Conservation (phyloP, 345 rosid species). For the Eucalyptus pauciflora region DNA sequence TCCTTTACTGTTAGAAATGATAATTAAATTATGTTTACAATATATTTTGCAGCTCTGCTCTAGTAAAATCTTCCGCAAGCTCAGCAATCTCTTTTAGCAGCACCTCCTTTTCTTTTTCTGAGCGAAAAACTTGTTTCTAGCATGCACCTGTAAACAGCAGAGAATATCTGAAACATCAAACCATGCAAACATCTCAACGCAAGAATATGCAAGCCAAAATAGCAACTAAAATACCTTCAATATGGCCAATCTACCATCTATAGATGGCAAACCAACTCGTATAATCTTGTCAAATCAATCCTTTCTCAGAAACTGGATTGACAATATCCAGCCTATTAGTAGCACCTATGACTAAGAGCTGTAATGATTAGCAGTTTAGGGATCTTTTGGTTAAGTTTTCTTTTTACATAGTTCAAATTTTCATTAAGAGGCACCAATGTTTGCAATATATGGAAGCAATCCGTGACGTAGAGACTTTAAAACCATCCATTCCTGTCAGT, state of each 20-base stretch:
- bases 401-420: background rate
- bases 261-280: conserved; percentile 90
- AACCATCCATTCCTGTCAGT: conserved; percentile 93
- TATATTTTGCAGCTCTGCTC: conserved; percentile 96
- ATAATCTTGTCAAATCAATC: conserved; percentile 94
- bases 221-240: conserved; percentile 38
- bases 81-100: conserved; percentile 73
- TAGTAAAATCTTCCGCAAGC: conserved; percentile 79
- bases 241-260: conserved; percentile 91
- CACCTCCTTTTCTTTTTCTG: conserved; percentile 68
- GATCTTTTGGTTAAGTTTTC: background rate
- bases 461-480: conserved; percentile 77
- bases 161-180: background rate
- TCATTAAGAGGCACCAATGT: background rate
- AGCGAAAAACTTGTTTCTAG: conserved; percentile 80
- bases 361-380: background rate
- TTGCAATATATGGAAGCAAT: conserved; percentile 7
- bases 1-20: background rate
- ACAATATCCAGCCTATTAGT: conserved; percentile 92
- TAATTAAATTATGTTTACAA: conserved; percentile 24
- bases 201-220: background rate
- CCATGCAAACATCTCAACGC: background rate
- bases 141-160: conserved; percentile 63
- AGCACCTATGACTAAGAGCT: conserved; percentile 95
- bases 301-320: conserved; percentile 92